These are phyloP conservation scores for Hamamelis virginiana DNA, from an alignment of 164 flowering plant genomes.

Conservation along the genomic window DNA sequence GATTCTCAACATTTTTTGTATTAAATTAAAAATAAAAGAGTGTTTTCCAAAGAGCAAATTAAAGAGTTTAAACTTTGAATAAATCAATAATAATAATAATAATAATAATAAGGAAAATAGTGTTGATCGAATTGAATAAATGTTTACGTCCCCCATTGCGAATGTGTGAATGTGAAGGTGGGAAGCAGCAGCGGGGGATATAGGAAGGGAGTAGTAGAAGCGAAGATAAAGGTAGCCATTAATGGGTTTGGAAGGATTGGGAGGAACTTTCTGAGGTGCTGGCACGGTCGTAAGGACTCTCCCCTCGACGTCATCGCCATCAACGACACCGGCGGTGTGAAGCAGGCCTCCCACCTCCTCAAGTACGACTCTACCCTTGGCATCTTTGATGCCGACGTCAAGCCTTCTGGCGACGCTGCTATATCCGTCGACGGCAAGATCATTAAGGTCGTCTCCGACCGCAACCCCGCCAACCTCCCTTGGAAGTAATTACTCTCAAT, in stretches of 20 bases:
- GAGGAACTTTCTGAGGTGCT: slow-evolving; percentile 96
- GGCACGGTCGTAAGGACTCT: slow-evolving; percentile 96
- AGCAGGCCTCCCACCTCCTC: slow-evolving; percentile 98
- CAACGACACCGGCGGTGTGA: slow-evolving; percentile 97
- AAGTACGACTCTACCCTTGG: slow-evolving; percentile 98
- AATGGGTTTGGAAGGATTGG: slow-evolving; percentile 98
- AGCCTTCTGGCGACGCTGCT: slow-evolving; percentile 59
- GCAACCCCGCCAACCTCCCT: slow-evolving; percentile 84
- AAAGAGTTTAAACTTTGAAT: too few relatives aligned
- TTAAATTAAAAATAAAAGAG: too few relatives aligned
- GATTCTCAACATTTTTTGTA: too few relatives aligned
- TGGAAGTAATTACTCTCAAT: slow-evolving; percentile 94
- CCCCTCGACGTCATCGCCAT: slow-evolving; percentile 87
- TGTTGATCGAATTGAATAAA: too few relatives aligned
- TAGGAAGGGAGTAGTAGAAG: slow-evolving; percentile 58
- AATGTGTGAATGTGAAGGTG: slow-evolving; percentile 3
- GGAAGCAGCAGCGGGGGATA: slow-evolving; percentile 6
- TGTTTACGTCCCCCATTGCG: too few relatives aligned
- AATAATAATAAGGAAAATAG: too few relatives aligned
- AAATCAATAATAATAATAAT: too few relatives aligned
- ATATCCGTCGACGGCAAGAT: slow-evolving; percentile 94
- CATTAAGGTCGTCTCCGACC: slow-evolving; percentile 79
- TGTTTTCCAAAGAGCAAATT: too few relatives aligned
- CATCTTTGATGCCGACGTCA: slow-evolving; percentile 92
- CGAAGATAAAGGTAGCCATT: slow-evolving; percentile 94